phyloP scores from a whole-genome alignment of 139 green algal species.

The Chlamydomonas schloesseri region DNA sequence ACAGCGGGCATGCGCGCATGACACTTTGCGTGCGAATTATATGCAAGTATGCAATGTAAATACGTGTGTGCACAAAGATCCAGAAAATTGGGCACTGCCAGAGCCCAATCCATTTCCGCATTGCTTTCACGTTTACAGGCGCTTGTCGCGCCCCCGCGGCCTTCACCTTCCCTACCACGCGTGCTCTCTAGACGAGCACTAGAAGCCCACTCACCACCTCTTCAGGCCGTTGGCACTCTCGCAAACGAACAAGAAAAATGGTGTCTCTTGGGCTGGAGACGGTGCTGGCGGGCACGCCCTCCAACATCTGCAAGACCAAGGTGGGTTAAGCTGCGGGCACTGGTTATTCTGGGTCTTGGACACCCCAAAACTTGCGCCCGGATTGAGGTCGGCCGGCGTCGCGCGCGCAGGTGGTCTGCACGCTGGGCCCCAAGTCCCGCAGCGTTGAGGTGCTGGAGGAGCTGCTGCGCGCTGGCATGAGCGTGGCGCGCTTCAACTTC shows the following conservation, averaged over 20 bases:
- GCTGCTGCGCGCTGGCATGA: conserved; percentile 93
- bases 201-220: no score
- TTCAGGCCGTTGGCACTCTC: no score
- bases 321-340: conserved; percentile 34
- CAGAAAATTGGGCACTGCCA: no score
- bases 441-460: conserved; percentile 87
- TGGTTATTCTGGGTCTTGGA: neutral
- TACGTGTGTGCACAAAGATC: no score
- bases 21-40: no score
- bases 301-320: conserved; percentile 79
- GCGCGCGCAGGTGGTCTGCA: conserved; percentile 93
- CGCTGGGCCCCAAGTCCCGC: conserved; percentile 87
- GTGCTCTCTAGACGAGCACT: no score
- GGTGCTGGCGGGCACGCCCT: conserved; percentile 72
- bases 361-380: neutral
- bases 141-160: no score
- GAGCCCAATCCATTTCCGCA: no score
- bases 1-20: no score
- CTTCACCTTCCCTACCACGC: no score
- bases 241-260: conserved; percentile 53
- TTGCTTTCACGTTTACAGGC: no score
- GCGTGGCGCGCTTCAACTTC: conserved; percentile 98
- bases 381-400: conserved; percentile 21
- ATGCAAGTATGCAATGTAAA: no score
- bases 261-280: conserved; percentile 79